These are phyloP conservation scores for Suillus plorans DNA, from an alignment of 768 basidiomycete genomes.

Conservation along the genomic window DNA sequence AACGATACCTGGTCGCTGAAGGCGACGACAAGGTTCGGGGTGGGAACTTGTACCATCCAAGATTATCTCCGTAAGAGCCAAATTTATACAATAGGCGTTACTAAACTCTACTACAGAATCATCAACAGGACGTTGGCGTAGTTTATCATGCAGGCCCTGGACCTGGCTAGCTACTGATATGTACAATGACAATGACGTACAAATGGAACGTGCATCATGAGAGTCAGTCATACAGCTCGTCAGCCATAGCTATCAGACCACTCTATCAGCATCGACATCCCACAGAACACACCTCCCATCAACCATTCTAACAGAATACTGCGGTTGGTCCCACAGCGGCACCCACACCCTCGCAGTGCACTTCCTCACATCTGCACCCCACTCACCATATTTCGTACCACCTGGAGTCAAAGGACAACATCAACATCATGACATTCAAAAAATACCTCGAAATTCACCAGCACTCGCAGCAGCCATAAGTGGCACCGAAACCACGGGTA, in stretches of 20 bases:
- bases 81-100: too few relatives aligned
- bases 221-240: too few relatives aligned
- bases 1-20: too few relatives aligned
- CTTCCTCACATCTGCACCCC: neutral
- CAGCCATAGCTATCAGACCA: neutral
- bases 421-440: neutral
- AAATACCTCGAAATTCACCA: neutral
- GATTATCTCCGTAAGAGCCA: too few relatives aligned
- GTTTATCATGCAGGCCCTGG: too few relatives aligned
- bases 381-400: neutral
- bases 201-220: too few relatives aligned
- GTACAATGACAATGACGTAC: too few relatives aligned
- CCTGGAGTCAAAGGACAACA: neutral
- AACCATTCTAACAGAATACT: neutral
- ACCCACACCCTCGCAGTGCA: neutral
- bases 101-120: too few relatives aligned
- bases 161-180: too few relatives aligned
- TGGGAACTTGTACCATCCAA: too few relatives aligned
- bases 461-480: neutral
- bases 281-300: neutral
- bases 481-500: neutral
- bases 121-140: too few relatives aligned
- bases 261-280: neutral
- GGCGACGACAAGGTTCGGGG: too few relatives aligned
- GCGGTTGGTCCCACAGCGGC: neutral